These are phyloP conservation scores for Coemansia sp. DNA, from an alignment of 371 early-diverging fungal species.

Conservation along the genomic window DNA sequence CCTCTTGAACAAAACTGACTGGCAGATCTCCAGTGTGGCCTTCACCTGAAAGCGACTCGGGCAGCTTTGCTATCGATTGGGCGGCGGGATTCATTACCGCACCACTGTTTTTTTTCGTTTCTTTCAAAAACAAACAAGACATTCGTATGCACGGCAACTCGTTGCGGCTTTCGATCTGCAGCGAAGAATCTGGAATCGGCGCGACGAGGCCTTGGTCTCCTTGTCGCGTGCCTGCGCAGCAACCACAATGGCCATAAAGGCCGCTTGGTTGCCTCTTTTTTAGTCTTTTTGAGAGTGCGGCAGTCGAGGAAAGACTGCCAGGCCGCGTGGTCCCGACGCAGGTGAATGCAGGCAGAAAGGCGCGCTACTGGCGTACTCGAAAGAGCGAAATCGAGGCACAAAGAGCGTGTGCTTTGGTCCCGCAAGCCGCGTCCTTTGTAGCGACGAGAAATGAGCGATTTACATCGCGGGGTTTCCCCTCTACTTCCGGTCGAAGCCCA, in stretches of 20 bases:
- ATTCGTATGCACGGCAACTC: not conserved
- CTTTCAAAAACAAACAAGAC: too few species aligned
- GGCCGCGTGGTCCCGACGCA: not conserved
- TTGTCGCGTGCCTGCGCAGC: too few species aligned
- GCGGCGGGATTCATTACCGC: not conserved
- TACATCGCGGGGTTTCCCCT: not conserved
- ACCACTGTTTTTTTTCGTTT: not conserved
- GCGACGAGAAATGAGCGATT: not conserved
- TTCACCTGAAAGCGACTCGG: too few species aligned
- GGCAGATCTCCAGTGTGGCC: too few species aligned
- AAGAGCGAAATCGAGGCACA: not conserved
- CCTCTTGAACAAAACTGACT: too few species aligned
- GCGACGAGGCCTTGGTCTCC: not conserved
- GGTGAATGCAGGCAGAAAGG: not conserved
- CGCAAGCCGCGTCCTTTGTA: not conserved
- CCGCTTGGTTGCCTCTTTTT: not conserved
- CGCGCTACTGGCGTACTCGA: not conserved
- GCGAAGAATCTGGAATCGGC: not conserved
- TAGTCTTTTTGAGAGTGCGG: constrained; percentile 1
- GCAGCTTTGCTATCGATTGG: too few species aligned
- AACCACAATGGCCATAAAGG: too few species aligned
- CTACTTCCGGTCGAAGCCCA: too few species aligned
- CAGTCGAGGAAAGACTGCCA: not conserved
- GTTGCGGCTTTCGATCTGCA: not conserved
- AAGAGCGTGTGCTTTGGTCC: not conserved